Conservation (phyloP, 192 early-diverging fungal genomes). For the Geranomyces variabilis region DNA sequence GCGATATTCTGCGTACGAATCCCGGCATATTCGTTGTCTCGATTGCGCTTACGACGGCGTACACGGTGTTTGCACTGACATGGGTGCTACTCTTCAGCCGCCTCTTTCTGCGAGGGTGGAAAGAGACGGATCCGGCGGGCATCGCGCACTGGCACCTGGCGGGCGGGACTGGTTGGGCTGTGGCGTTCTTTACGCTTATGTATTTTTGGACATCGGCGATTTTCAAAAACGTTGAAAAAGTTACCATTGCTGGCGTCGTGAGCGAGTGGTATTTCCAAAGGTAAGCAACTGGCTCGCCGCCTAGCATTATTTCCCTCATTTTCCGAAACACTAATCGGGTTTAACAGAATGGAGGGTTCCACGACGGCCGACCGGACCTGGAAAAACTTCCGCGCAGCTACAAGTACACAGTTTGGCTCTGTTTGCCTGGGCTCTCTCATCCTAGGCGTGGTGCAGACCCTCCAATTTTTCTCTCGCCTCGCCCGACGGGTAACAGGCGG, state of each 20-base stretch:
- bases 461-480: conserved; percentile 56
- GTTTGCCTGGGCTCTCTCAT: conserved; percentile 68
- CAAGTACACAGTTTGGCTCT: conserved; percentile 67
- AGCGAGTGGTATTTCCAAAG: conserved; percentile 82
- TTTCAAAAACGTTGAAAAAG: conserved; percentile 72
- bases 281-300: conserved; percentile 38
- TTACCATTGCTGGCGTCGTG: conserved; percentile 68
- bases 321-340: background rate
- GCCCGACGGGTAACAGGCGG: conserved; percentile 46
- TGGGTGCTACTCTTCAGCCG: conserved; percentile 72
- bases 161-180: conserved; percentile 53
- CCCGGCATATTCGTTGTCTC: conserved; percentile 71
- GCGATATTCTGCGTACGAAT: conserved; percentile 72
- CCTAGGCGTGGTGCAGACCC: conserved; percentile 58
- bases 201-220: conserved; percentile 78
- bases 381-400: conserved; percentile 44
- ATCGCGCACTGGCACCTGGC: conserved; percentile 55
- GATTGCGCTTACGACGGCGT: conserved; percentile 54
- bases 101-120: conserved; percentile 63
- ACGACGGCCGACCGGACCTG: conserved; percentile 39
- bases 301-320: background rate
- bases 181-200: conserved; percentile 64
- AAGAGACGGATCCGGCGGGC: conserved; percentile 11
- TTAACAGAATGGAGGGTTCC: conserved; percentile 30
- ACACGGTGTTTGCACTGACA: conserved; percentile 61